These are phyloP conservation scores for Lecanicillium sp. DNA, from an alignment of 2,329 filamentous ascomycete genomes.

Conservation along the genomic window DNA sequence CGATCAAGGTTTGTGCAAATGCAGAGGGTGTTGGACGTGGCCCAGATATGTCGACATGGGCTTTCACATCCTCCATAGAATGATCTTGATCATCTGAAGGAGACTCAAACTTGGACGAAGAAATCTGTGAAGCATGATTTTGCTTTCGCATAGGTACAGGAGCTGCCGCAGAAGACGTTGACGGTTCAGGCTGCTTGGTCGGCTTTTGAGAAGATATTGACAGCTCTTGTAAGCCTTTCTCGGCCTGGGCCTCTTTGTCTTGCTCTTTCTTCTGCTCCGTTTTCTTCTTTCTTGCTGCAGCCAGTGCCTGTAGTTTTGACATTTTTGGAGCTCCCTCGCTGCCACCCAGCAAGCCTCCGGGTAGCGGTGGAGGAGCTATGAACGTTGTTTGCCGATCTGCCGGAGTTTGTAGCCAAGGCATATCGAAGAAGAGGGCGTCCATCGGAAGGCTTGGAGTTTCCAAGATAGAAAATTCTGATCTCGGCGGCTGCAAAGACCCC, in stretches of 20 bases:
- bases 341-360: slow-evolving; percentile 72
- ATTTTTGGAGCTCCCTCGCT: slow-evolving; percentile 59
- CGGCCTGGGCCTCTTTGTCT: slow-evolving; percentile 21
- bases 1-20: slow-evolving; percentile 51
- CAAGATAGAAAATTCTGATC: slow-evolving; percentile 15
- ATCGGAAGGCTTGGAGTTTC: slow-evolving; percentile 14
- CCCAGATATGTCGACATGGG: background rate
- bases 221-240: slow-evolving; percentile 26
- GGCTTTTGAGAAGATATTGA: slow-evolving; percentile 24
- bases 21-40: slow-evolving; percentile 38
- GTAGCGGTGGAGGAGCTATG: slow-evolving; percentile 47
- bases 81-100: background rate
- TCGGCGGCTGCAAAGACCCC: slow-evolving; percentile 12
- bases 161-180: background rate
- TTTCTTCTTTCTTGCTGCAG: slow-evolving; percentile 80
- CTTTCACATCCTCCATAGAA: background rate
- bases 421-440: slow-evolving; percentile 60
- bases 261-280: slow-evolving; percentile 53
- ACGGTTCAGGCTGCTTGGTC: background rate
- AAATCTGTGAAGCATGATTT: background rate
- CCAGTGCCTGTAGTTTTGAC: slow-evolving; percentile 87
- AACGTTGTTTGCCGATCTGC: slow-evolving; percentile 58
- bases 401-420: slow-evolving; percentile 77
- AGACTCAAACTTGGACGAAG: background rate
- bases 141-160: background rate